Conservation (phyloP, 768 basidiomycete genomes). For the Boletus huronensis region DNA sequence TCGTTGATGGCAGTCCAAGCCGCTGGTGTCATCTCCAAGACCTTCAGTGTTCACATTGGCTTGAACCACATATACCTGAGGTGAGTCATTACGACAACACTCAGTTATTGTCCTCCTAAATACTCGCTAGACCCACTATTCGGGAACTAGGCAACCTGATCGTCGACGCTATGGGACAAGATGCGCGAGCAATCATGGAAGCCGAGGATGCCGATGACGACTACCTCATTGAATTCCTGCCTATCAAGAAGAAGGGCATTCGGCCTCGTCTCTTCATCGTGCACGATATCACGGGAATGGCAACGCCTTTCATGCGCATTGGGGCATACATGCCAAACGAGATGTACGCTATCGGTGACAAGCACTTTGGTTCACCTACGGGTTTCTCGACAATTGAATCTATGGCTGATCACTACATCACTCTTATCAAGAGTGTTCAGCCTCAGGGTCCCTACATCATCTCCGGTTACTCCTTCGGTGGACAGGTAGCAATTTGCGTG, state of each 20-base stretch:
- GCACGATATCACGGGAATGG: constrained; percentile 33
- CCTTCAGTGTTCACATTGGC: constrained; percentile 28
- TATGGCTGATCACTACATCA: constrained; percentile 32
- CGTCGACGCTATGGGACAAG: constrained; percentile 30
- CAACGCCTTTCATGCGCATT: constrained; percentile 32
- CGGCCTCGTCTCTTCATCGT: constrained; percentile 27
- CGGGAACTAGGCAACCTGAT: constrained; percentile 26
- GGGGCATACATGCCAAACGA: constrained; percentile 32
- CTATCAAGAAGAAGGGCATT: constrained; percentile 31
- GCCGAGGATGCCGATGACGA: constrained; percentile 30
- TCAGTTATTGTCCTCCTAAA: neutral
- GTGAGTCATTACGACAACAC: constrained; percentile 6
- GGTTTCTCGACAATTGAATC: constrained; percentile 30
- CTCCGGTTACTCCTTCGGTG: constrained; percentile 29
- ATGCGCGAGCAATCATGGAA: constrained; percentile 28
- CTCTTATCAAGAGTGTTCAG: constrained; percentile 26
- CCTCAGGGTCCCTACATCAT: constrained; percentile 27
- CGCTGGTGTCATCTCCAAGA: constrained; percentile 28
- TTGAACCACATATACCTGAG: constrained; percentile 30
- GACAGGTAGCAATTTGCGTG: constrained; percentile 28
- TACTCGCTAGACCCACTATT: constrained; percentile 21
- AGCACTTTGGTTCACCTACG: constrained; percentile 28
- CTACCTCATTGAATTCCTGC: constrained; percentile 29
- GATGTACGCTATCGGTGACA: constrained; percentile 34
- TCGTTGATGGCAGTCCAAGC: constrained; percentile 34